Conservation (phyloP, 306 rosid species). For the Vicia faba region DNA sequence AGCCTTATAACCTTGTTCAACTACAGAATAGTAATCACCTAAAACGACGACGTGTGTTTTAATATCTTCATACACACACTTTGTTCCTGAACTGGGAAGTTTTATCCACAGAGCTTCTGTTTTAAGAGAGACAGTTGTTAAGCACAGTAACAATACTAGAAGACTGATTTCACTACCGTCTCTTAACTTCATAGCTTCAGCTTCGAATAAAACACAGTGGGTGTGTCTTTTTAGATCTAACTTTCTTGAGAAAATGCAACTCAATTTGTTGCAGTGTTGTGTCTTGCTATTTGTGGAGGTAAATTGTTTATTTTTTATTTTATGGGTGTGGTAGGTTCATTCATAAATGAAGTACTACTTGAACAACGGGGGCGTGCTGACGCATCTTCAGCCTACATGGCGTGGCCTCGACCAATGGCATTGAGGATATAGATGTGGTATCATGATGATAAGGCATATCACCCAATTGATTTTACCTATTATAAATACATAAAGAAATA, state of each 20-base stretch:
- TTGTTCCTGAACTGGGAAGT: constrained; percentile 49
- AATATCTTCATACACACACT: constrained; percentile 55
- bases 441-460: no score
- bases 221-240: constrained; percentile 5
- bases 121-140: constrained; percentile 1
- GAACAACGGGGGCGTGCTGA: no score
- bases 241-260: background rate
- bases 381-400: no score
- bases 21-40: constrained; percentile 49
- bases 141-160: constrained; percentile 6
- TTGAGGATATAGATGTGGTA: no score
- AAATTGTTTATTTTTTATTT: background rate
- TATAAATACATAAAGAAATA: no score
- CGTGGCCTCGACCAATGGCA: no score
- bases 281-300: constrained; percentile 14
- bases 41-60: constrained; percentile 47
- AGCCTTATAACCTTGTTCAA: background rate
- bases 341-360: no score
- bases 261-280: background rate
- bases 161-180: background rate
- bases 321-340: no score
- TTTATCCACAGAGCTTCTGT: constrained; percentile 45
- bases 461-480: no score
- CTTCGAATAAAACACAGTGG: background rate
- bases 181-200: background rate